phyloP scores from a whole-genome alignment of 306 rosid genomes.

The Pachyrhizus erosus region DNA sequence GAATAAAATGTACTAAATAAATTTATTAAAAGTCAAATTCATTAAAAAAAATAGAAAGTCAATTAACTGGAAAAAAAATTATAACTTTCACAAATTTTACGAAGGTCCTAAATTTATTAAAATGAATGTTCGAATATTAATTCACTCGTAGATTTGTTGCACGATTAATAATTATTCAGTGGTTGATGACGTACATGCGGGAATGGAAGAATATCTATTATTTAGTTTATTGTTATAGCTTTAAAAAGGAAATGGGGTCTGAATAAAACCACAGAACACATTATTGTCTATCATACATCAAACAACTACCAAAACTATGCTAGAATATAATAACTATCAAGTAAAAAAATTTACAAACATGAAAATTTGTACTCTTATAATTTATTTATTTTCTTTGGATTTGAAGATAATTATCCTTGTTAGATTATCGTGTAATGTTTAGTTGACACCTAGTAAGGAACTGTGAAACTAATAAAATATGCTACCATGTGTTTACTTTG shows the following conservation, averaged over 20 bases:
- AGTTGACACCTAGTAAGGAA: slow-evolving; percentile 39
- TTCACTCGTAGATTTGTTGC: neutral
- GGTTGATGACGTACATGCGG: neutral
- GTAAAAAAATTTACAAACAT: neutral
- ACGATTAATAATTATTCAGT: neutral
- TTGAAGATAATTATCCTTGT: slow-evolving; percentile 22
- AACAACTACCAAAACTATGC: neutral
- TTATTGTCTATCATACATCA: neutral
- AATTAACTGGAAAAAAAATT: too few species aligned
- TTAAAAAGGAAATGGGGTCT: neutral
- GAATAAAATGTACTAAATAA: too few species aligned
- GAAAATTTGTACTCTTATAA: neutral
- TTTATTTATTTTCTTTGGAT: slow-evolving; percentile 5
- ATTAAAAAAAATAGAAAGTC: too few species aligned
- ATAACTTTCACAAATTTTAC: neutral
- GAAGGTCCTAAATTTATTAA: neutral
- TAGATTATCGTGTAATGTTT: slow-evolving; percentile 38
- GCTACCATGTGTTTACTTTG: slow-evolving; percentile 39
- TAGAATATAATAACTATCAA: neutral
- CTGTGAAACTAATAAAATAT: neutral
- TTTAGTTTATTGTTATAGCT: neutral
- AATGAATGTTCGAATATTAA: neutral
- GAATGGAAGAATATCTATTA: neutral
- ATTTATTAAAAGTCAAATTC: too few species aligned
- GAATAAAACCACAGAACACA: slow-evolving; percentile 1